Conservation (phyloP, 495 filamentous ascomycete genomes). For the Penicillium alfredii region DNA sequence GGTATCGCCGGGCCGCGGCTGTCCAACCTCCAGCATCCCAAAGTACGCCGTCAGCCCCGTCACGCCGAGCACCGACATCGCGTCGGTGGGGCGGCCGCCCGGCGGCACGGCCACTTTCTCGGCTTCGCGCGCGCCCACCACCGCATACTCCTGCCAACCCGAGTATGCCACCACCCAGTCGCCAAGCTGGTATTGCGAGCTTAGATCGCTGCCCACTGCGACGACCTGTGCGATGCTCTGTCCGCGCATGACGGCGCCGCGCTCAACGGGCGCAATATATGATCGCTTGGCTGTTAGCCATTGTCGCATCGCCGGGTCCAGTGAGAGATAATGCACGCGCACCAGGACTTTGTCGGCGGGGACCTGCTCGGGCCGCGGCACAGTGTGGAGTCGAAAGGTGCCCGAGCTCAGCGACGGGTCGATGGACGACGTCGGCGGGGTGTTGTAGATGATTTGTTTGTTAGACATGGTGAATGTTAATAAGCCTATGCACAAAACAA, state of each 20-base stretch:
- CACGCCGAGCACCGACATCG: conserved; percentile 52
- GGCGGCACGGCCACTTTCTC: conserved; percentile 41
- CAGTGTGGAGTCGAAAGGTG: conserved; percentile 50
- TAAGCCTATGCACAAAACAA: too few relatives aligned
- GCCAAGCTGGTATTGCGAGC: conserved; percentile 42
- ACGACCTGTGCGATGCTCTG: conserved; percentile 50
- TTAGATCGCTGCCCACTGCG: conserved; percentile 32
- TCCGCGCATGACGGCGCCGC: conserved; percentile 64
- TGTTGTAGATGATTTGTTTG: conserved; percentile 41
- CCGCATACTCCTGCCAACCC: conserved; percentile 60
- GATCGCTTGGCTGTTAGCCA: conserved; percentile 65
- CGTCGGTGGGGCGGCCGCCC: conserved; percentile 49
- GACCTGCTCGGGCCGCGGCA: conserved; percentile 38
- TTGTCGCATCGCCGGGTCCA: conserved; percentile 76
- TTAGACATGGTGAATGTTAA: conserved; percentile 29
- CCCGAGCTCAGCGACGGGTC: conserved; percentile 34
- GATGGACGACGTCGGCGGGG: conserved; percentile 34
- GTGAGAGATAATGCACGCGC: conserved; percentile 62
- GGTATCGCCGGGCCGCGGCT: conserved; percentile 52
- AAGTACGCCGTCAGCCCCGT: conserved; percentile 65
- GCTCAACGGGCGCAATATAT: conserved; percentile 60
- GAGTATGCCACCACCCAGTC: conserved; percentile 44
- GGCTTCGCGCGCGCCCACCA: conserved; percentile 42
- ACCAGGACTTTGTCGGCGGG: conserved; percentile 60
- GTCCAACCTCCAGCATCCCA: conserved; percentile 54